Base-by-base conservation (phyloP, 2,329 filamentous ascomycete genomes). In the Metarhizium humberi region DNA sequence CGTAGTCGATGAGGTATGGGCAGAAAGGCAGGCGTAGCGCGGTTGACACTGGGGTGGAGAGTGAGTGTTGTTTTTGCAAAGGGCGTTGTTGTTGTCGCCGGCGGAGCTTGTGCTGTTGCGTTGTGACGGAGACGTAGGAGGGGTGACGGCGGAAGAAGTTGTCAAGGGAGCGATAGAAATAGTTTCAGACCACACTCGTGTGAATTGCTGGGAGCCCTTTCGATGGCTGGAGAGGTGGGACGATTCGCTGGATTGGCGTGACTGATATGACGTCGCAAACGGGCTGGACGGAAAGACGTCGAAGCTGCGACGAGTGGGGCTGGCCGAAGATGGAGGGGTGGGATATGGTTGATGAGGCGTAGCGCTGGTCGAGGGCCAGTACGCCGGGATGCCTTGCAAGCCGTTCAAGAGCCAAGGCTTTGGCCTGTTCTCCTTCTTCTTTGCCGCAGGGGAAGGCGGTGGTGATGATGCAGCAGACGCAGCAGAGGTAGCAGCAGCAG, bases 281-380 rank as follows among this genome's bases (percentile, higher is more conserved):
- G 75, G 76, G 54, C 77, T 77, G 50, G 75, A 74, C 6, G 72
- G 68, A 47, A 77, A 72, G 61, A 79, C 25, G 50, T 51, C 49
- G 49, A 55, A 51, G 53, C 47, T 18, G 34, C 3, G 11, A 4
- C 18, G 73, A 18, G 75, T 75, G 18, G 81, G 79, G 60, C 75
- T 80, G 56, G 75, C 75, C 11, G 51, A 46, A 42, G 81, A 84
- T 30, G 72, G 67, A 40, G 38, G 38, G 38, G 11, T 16, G 38
- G 32, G 32, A 40, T 14, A 16, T 40, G 7, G 38, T 5, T 40
- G 38, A 13, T 40, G 38, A 4, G 38, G 38, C 25, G 25, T 25
- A 25, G 25, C 25, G 25, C 25, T 25, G 25, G 25, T 25, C 25
- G 25, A 25, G 25, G 25, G 25, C 25, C 25, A 25, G 25, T 25